Percentiles rank a stretch among this genome's conserved stretches.
Evolutionary conservation across 2,329 filamentous ascomycete species (phyloP).

Genomic region (Penicillium sp.): DNA sequence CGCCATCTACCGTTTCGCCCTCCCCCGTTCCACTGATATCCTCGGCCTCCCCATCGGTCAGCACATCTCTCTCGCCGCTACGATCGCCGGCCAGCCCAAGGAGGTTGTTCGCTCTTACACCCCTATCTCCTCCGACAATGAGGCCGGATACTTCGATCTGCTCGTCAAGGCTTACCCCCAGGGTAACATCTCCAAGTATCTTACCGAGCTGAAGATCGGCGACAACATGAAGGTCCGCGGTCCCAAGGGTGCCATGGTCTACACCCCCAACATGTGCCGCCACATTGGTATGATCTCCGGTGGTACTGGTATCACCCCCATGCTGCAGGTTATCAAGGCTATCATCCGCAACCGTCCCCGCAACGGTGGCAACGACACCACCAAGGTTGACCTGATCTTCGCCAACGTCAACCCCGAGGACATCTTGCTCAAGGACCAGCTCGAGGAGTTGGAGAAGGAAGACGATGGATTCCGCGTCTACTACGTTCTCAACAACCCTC

Average conservation of each 20-base stretch:
- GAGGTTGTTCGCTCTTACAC: conserved; percentile 91
- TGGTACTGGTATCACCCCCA: conserved; percentile 95
- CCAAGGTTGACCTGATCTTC: conserved; percentile 91
- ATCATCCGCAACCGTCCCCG: conserved; percentile 73
- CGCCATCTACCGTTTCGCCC: conserved; percentile 93
- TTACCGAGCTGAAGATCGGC: conserved; percentile 78
- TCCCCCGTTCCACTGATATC: conserved; percentile 74
- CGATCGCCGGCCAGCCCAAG: conserved; percentile 72
- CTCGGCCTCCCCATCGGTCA: conserved; percentile 97
- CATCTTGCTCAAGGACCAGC: conserved; percentile 88
- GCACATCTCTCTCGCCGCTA: conserved; percentile 93
- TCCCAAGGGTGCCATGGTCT: conserved; percentile 97
- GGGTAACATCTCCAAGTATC: conserved; percentile 94
- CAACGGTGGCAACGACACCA: conserved; percentile 71
- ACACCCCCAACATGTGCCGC: conserved; percentile 93
- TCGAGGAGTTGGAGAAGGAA: conserved; percentile 74
- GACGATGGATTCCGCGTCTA: conserved; percentile 82
- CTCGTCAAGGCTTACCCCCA: conserved; percentile 97
- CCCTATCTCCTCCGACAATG: conserved; percentile 83
- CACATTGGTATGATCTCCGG: conserved; percentile 98
- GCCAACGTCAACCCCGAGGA: conserved; percentile 93
- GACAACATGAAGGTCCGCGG: conserved; percentile 87
- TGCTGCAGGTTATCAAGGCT: conserved; percentile 93
- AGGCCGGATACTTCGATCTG: conserved; percentile 89
- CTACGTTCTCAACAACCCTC: conserved; percentile 96